Evolutionary conservation across 495 filamentous ascomycete species (phyloP), one percentile per base, ranked within the genome.

Genomic region (Pyrenula aspistea): DNA sequence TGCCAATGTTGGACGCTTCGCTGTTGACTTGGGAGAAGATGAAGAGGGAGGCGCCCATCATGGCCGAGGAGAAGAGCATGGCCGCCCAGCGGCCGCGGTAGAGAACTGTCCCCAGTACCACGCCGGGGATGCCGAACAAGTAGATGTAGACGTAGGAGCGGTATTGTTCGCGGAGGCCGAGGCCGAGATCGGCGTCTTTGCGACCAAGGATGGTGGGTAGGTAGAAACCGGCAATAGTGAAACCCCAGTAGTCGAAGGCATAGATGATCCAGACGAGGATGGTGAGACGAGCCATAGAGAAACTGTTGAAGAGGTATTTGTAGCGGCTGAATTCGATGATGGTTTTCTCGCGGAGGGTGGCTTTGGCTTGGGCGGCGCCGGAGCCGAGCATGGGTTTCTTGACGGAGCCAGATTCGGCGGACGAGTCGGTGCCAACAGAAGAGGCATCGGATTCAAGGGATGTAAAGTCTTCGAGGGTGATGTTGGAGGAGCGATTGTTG

Each of bases 401-500:
- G 31, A 4, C 31, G 15, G 1, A 63, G 60, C 12, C 55, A 63
- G 23, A 79, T 63, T 10, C 59, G 59, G 12, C 78, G 50, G 50
- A 52, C 8, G 50, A 52, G 8, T 8, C 10, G 50, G 50, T 52
- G 19, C 50, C 50, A 10, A 24, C 22, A 20, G 50, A 52, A 8
- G 50, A 52, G 22, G n/a, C 50, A 52, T 24, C 50, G 8, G 19
- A 20, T 20, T 20, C 79, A 55, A 76, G 80, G n/a, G 74, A 76
- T 12, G 73, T 67, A 0, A 89, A 73, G 53, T 74, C 69, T 51
- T 83, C 83, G 1, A 84, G 49, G 0, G 84, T 89, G 4, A 91
- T 71, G 25, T 73, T 75, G 63, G 81, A 87, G 2, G 75, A 73
- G 2, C 83, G 78, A 55, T 81, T 71, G 68, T 91, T 83, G 63